phyloP scores from a whole-genome alignment of 129 eudicot species.

The Pulicaria dysenterica region DNA sequence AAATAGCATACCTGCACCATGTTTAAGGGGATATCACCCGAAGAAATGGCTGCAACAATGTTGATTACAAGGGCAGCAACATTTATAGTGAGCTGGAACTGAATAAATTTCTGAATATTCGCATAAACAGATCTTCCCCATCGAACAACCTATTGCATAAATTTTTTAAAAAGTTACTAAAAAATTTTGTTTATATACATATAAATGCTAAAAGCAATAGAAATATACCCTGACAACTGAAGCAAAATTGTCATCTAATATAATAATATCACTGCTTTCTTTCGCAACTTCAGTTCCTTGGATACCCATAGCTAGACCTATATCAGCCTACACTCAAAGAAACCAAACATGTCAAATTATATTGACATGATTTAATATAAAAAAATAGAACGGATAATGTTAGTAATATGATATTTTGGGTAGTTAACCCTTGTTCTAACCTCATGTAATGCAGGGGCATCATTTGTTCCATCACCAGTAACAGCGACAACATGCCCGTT shows the following conservation, averaged over 20 bases:
- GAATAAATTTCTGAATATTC: constrained; percentile 86
- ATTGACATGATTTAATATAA: neutral
- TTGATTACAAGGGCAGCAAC: constrained; percentile 82
- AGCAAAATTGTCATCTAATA: constrained; percentile 87
- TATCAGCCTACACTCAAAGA: constrained; percentile 68
- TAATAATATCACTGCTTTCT: constrained; percentile 90
- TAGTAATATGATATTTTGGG: constrained; percentile 1
- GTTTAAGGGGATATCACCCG: constrained; percentile 91
- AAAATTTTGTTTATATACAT: too few species aligned
- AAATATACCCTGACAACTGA: constrained; percentile 77
- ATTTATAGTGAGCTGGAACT: constrained; percentile 87
- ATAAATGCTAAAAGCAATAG: neutral
- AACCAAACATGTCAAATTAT: constrained; percentile 10
- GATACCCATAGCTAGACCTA: constrained; percentile 97
- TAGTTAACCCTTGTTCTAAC: constrained; percentile 31
- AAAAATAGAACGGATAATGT: neutral
- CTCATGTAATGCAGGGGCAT: constrained; percentile 99
- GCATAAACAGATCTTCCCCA: constrained; percentile 95
- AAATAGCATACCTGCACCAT: constrained; percentile 78
- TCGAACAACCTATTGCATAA: constrained; percentile 62
- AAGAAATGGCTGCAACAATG: constrained; percentile 82
- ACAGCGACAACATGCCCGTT: constrained; percentile 93
- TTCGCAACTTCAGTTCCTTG: constrained; percentile 96
- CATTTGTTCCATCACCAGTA: constrained; percentile 99
- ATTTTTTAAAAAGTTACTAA: too few species aligned